Evolutionary conservation across 208 protist genomes (phyloP).

Genomic region (Wallacemonas sp.): DNA sequence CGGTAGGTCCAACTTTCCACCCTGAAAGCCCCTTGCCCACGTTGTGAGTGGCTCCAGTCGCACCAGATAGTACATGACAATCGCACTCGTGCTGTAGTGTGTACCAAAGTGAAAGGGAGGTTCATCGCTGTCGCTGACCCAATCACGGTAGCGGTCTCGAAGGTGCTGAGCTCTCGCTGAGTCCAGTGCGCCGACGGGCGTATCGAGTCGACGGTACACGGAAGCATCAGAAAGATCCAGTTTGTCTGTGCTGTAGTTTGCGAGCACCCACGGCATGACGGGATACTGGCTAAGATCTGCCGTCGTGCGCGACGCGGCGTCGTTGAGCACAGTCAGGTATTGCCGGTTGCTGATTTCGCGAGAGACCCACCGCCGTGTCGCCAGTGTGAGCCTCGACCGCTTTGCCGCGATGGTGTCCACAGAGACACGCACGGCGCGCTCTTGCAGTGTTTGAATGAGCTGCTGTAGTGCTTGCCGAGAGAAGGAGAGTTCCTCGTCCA

Average conservation of each 20-base stretch:
- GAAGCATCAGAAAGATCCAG: constrained; percentile 71
- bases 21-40: constrained; percentile 74
- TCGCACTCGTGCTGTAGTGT: constrained; percentile 95
- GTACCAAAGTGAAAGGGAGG: constrained; percentile 96
- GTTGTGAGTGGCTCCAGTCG: constrained; percentile 96
- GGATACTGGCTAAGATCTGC: constrained; percentile 94
- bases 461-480: constrained; percentile 37
- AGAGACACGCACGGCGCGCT: constrained; percentile 24
- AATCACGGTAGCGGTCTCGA: constrained; percentile 70
- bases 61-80: constrained; percentile 96
- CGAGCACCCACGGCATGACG: constrained; percentile 94
- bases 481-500: constrained; percentile 70
- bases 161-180: constrained; percentile 63
- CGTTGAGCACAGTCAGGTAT: constrained; percentile 92
- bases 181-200: constrained; percentile 95
- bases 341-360: constrained; percentile 86
- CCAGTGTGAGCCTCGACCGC: constrained; percentile 21
- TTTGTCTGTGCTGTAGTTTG: constrained; percentile 61
- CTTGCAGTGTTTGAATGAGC: constrained; percentile 26
- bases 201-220: constrained; percentile 90
- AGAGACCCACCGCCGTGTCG: constrained; percentile 70
- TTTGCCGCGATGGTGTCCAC: constrained; percentile 43
- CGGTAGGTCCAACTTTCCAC: constrained; percentile 87
- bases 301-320: constrained; percentile 81
- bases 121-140: constrained; percentile 54